Evolutionary conservation across 2,329 filamentous ascomycete species (phyloP).

Genomic region (Coniochaeta hoffmannii): DNA sequence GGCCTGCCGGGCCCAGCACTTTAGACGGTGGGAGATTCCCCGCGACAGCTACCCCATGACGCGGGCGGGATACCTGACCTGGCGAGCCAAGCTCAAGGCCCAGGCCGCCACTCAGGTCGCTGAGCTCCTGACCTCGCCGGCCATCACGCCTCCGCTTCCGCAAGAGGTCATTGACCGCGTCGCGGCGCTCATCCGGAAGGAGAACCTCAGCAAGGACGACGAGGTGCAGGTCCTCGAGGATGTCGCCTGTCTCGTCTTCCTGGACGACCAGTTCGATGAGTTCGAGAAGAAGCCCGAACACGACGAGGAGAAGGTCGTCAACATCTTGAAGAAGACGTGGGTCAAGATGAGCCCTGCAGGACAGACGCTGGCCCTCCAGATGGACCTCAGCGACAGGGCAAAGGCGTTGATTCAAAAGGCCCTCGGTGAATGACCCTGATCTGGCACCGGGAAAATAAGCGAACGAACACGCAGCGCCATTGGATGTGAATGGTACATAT

Average conservation of each 20-base stretch:
- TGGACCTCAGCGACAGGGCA: constrained; percentile 57
- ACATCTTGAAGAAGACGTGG: constrained; percentile 68
- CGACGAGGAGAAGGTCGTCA: constrained; percentile 71
- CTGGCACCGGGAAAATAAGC: not conserved
- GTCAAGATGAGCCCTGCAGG: constrained; percentile 63
- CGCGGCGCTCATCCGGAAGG: constrained; percentile 69
- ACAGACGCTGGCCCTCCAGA: constrained; percentile 54
- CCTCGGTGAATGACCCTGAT: constrained; percentile 25
- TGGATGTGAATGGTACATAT: too few species aligned
- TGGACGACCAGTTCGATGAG: constrained; percentile 78
- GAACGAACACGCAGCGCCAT: not conserved
- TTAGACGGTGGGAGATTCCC: constrained; percentile 78
- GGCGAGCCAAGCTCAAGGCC: constrained; percentile 67
- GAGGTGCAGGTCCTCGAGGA: constrained; percentile 76
- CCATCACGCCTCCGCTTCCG: constrained; percentile 28
- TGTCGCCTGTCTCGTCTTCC: constrained; percentile 78
- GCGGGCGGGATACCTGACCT: constrained; percentile 68
- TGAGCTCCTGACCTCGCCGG: constrained; percentile 37
- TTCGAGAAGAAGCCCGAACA: constrained; percentile 60
- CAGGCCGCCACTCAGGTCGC: constrained; percentile 50
- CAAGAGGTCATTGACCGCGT: constrained; percentile 52
- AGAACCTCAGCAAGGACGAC: constrained; percentile 52
- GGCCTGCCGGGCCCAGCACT: constrained; percentile 78
- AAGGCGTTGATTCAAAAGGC: constrained; percentile 57
- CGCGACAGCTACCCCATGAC: constrained; percentile 67